Conservation (phyloP, 805 yeast species). For the Ogataea nitratoaversa region DNA sequence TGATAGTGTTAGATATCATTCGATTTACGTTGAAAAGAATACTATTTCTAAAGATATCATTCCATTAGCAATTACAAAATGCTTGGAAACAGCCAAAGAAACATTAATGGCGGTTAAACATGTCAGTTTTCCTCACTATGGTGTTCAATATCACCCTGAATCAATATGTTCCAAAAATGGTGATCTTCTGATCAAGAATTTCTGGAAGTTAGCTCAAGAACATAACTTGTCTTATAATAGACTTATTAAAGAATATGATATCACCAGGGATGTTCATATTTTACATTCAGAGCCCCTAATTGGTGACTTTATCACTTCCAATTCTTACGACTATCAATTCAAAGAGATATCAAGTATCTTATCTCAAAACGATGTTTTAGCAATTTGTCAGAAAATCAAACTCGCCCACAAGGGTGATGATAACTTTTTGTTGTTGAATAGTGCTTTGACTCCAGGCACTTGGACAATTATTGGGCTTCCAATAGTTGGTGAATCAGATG, state of each 20-base stretch:
- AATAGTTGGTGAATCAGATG: constrained; percentile 35
- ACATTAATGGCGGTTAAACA: constrained; percentile 82
- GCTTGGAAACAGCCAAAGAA: constrained; percentile 27
- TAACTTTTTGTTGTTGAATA: constrained; percentile 62
- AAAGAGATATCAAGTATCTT: constrained; percentile 5
- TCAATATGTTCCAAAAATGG: constrained; percentile 82
- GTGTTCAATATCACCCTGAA: constrained; percentile 97
- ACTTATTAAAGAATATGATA: not conserved
- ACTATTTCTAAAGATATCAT: constrained; percentile 28
- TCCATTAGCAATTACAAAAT: constrained; percentile 61
- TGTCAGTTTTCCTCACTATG: constrained; percentile 62
- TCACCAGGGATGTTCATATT: constrained; percentile 19
- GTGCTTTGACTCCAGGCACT: constrained; percentile 80
- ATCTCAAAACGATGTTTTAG: constrained; percentile 8
- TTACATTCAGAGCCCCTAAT: constrained; percentile 23
- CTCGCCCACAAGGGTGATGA: constrained; percentile 19
- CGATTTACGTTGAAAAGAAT: constrained; percentile 50
- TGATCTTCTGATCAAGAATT: constrained; percentile 51
- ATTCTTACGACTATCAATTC: constrained; percentile 14
- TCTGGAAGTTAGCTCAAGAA: constrained; percentile 45
- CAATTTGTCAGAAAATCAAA: constrained; percentile 47
- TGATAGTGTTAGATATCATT: constrained; percentile 84
- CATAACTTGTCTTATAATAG: constrained; percentile 15
- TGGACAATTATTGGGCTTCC: constrained; percentile 88
- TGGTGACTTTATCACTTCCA: constrained; percentile 4